Base-by-base conservation (phyloP, 371 early-diverging fungal species). In the Fennellomyces sp. region DNA sequence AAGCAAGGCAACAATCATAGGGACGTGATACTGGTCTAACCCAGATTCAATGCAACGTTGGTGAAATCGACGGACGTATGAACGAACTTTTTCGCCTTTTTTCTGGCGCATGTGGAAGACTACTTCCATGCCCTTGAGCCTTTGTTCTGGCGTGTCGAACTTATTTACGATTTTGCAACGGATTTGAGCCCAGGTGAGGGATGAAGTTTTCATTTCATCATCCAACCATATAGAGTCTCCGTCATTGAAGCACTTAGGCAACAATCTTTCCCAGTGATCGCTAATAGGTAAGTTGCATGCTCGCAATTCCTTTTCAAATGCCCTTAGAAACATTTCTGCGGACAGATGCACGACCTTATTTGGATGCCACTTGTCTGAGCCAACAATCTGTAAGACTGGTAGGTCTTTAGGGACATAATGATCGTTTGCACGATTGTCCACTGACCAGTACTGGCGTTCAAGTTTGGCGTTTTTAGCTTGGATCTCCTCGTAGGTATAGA, bases 81-180 rank as follows among this genome's bases (percentile, higher is more conserved):
- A 51, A 15, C 27, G 5, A 29, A 8, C 6, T 29, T 8, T 8
- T n/a, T 51, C 51, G 8, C 26, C 26, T 51, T 25, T 51, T 29
- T 51, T 51, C 26, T 51, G 51, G 8, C 29, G 51, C 51, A 51
- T 51, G n/a, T 27, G 51, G 29, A 51, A 15, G 51, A 51, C 51
- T 7, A 28, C 5, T 51, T 51, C 51, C 51, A 51, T 51, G 8
- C 23, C 51, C 7, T 28, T 15, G 3, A 23, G 5, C n/a, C 27
- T 51, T 25, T 51, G 51, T n/a, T 51, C 27, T 5, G 51, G 29
- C 11, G 51, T 51, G 29, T 29, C 51, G 27, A 15, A n/a, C n/a
- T n/a, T n/a, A n/a, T n/a, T n/a, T n/a, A n/a, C n/a, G n/a, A n/a
- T n/a, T n/a, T n/a, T n/a, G 27, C 27, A 25, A 11, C 36, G 10